Base-by-base conservation (phyloP, 495 filamentous ascomycete species). In the Trypethelium eluteriae region DNA sequence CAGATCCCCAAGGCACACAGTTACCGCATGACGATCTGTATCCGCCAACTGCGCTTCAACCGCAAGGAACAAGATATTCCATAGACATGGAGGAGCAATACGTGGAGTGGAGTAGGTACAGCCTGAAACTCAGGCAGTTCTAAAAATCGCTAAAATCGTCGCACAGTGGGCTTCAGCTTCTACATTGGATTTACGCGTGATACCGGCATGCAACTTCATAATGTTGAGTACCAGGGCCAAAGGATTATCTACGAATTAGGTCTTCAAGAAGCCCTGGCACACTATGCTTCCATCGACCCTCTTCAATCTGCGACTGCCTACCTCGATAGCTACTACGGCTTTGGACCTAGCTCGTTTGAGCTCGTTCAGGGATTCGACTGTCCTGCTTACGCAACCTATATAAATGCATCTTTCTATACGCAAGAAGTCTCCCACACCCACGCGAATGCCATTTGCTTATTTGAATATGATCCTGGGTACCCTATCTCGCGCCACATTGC, bases 221-320 rank as follows among this genome's bases (percentile, higher is more conserved):
- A 85, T 68, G 79, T 86, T 41, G 73, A 74, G 25, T 84, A 80
- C 73, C 79, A 84, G 67, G 82, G 81, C 18, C 75, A 83, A 62
- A 73, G 81, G 12, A 76, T 85, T 38, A 75, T 85, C 49, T 84
- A 85, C 72, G 82, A 85, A 70, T 75, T 85, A 41, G 78, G 80
- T 9, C 70, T 85, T 0, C 81, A 85, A 71, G 82, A 86, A 71
- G 83, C 82, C 2, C 69, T 85, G 57, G 77, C 83, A 2, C 82
- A 84, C 69, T 85, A 84, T 68, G 82, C 81, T 7, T 80, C 80
- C 11, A 78, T 77, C 68, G 80, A 84, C 65, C 82, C 82, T 11
- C 74, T 79, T 62, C 70, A 72, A 62, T 63, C 61, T 57, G 73
- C 74, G 12, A 79, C 76, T 1, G 70, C 76, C 0, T 83, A 79